These are phyloP conservation scores for Babesia bigemina DNA, from an alignment of 169 alveolate species.

Conservation along the genomic window DNA sequence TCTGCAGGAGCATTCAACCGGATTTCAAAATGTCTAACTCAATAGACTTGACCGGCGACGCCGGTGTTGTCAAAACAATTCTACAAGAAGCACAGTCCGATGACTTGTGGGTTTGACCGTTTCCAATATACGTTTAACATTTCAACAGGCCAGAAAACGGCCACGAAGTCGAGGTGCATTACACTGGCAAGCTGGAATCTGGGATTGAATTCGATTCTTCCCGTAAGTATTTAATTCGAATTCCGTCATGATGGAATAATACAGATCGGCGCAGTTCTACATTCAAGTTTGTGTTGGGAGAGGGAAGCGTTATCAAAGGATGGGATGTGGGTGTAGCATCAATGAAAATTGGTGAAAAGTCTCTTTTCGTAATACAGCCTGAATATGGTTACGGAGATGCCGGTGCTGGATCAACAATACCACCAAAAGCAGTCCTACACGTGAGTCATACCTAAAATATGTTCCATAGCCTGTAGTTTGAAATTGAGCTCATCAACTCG, in stretches of 20 bases:
- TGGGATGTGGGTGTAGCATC: constrained; percentile 81
- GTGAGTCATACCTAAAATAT: constrained; percentile 39
- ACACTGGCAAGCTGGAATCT: constrained; percentile 79
- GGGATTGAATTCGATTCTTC: constrained; percentile 85
- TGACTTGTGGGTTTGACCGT: constrained; percentile 30
- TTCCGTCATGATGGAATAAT: neutral
- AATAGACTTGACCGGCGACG: constrained; percentile 62
- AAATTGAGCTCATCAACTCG: constrained; percentile 77
- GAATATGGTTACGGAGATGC: constrained; percentile 82
- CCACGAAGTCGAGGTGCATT: constrained; percentile 83
- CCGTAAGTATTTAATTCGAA: constrained; percentile 31
- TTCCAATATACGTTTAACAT: neutral
- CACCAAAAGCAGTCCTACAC: constrained; percentile 78
- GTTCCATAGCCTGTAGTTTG: constrained; percentile 58
- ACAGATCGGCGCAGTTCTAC: constrained; percentile 75
- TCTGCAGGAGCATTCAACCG: neutral
- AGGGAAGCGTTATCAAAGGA: constrained; percentile 80
- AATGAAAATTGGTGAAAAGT: constrained; percentile 74
- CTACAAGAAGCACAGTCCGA: constrained; percentile 37
- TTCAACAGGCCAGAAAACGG: constrained; percentile 74
- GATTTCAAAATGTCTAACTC: constrained; percentile 37
- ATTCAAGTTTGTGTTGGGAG: constrained; percentile 79
- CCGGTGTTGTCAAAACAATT: constrained; percentile 64
- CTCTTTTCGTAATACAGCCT: constrained; percentile 67
- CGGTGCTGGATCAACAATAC: constrained; percentile 82